Evolutionary conservation across 441 rosid genomes (phyloP).

Genomic region (Dalechampia spathulata): DNA sequence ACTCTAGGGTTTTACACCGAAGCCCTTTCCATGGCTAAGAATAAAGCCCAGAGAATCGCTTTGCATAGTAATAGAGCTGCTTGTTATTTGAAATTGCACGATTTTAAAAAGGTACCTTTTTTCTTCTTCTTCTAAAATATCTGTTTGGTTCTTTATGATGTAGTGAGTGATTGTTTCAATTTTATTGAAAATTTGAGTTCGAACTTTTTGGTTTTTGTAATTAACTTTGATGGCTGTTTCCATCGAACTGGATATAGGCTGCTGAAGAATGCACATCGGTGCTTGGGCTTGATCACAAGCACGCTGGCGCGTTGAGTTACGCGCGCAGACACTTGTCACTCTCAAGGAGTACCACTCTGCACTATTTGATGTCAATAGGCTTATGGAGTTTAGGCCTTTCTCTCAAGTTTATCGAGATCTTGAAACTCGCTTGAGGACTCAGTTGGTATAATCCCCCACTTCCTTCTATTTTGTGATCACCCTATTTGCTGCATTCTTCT

Average conservation of each 20-base stretch:
- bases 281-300: slow-evolving; percentile 83
- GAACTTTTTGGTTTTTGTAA: background rate
- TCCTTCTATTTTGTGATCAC: too few species aligned
- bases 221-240: slow-evolving; percentile 1
- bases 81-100: slow-evolving; percentile 72
- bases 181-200: too few species aligned
- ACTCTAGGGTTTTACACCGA: slow-evolving; percentile 71
- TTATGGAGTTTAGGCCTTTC: slow-evolving; percentile 68
- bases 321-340: slow-evolving; percentile 84
- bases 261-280: slow-evolving; percentile 89
- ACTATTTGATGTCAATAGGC: slow-evolving; percentile 77
- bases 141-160: too few species aligned
- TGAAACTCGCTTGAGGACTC: slow-evolving; percentile 78
- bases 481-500: too few species aligned
- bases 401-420: slow-evolving; percentile 78
- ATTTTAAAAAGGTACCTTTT: slow-evolving; percentile 56
- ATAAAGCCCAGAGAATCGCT: slow-evolving; percentile 74
- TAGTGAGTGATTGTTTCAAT: too few species aligned
- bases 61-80: slow-evolving; percentile 92
- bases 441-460: slow-evolving; percentile 73
- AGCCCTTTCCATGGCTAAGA: slow-evolving; percentile 63
- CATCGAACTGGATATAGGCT: slow-evolving; percentile 55
- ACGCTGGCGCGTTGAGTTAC: slow-evolving; percentile 83
- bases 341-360: slow-evolving; percentile 78
- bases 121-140: background rate